Evolutionary conservation across 805 yeast species (phyloP), one percentile per base, ranked within the genome.

Genomic region (Novakomyces olei): DNA sequence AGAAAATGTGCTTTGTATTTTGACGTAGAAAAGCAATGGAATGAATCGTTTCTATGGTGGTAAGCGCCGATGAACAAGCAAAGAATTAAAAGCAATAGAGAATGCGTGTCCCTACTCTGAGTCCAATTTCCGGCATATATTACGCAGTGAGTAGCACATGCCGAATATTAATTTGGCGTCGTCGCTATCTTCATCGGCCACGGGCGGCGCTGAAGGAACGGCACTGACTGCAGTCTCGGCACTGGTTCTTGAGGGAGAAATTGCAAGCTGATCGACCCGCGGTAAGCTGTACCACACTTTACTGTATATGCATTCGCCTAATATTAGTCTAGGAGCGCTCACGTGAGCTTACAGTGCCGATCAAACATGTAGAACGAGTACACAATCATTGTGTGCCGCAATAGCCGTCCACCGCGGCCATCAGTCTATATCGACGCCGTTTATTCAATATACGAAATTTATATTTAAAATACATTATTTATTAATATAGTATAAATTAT

Each of bases 291-390:
- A 36, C 32, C 34, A 83, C 48, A 78, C 91, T 34, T 91, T 59
- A 39, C 67, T 67, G 53, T 68, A 85, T 14, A 85, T 69, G 51
- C 96, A 83, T 40, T 75, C 72, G 43, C 65, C 67, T 61, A 31
- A 7, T 18, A 12, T 5, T 18, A 7, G 15, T 33, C 37, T 19
- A 12, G 15, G 29, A 15, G 14, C 10, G 27, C 15, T 4, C 10
- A 15, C 15, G 24, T 18, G 27, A 14, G 23, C 65, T 32, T 57
- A 53, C 95, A 78, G 54, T 85, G 95, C 48, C 88, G 65, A 50
- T 85, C 95, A 48, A 75, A 85, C 35, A 85, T 67, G 77, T 81
- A 78, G 47, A 83, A 75, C 7, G 93, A 77, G 55, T 73, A 72
- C 29, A 81, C 69, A 26, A 76, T 66, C 77, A 69, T 69, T 27